Percentiles rank a stretch among this genome's conserved stretches.
phyloP scores from a whole-genome alignment of 208 protist species.

The Leishmania aethiopica region DNA sequence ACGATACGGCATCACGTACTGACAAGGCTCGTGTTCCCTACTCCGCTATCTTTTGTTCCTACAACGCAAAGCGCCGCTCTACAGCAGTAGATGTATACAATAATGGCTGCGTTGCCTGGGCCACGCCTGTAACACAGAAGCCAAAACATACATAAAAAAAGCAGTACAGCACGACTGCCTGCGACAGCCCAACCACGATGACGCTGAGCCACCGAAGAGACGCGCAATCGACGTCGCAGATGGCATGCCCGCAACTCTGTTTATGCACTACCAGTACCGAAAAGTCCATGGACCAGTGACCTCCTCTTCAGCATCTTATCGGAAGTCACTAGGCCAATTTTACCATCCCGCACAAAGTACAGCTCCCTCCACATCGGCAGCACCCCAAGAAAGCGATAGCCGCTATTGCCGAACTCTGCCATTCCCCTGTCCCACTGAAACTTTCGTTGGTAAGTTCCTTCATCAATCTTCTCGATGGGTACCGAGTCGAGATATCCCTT shows the following conservation, averaged over 20 bases:
- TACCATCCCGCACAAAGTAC: conserved; percentile 82
- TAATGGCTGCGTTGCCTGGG: background rate
- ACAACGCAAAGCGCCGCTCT: background rate
- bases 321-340: conserved; percentile 77
- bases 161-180: background rate
- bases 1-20: background rate
- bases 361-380: conserved; percentile 81
- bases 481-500: conserved; percentile 81
- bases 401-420: conserved; percentile 74
- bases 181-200: background rate
- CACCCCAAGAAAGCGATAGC: conserved; percentile 47
- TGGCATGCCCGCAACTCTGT: background rate
- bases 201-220: background rate
- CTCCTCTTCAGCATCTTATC: conserved; percentile 61
- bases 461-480: conserved; percentile 83
- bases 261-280: conserved; percentile 16
- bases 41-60: background rate
- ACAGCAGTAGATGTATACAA: background rate
- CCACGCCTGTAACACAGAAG: background rate
- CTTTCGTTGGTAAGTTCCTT: conserved; percentile 86
- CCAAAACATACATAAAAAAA: background rate
- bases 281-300: conserved; percentile 37
- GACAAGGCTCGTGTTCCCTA: too few relatives aligned
- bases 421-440: conserved; percentile 89
- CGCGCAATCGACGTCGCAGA: background rate